These are phyloP conservation scores for Sextonia rubra DNA, from an alignment of 164 flowering plant species.

Conservation along the genomic window DNA sequence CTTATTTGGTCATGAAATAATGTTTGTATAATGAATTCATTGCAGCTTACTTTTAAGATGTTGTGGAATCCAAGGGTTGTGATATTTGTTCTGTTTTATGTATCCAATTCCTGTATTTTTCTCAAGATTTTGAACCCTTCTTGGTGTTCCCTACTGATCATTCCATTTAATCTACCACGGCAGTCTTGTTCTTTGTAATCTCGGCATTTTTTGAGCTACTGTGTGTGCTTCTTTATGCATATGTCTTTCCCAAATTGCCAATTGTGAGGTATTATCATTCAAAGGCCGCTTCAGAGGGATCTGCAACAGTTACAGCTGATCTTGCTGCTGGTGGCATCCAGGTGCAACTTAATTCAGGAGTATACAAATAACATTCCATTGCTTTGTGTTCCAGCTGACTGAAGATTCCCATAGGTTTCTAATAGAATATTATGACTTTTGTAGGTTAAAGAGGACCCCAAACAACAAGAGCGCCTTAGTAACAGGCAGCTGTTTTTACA, in stretches of 20 bases:
- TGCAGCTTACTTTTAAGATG: not conserved
- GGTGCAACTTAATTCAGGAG: constrained; percentile 8
- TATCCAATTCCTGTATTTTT: not conserved
- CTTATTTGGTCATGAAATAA: too few relatives aligned
- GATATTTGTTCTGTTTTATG: too few relatives aligned
- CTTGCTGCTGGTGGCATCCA: constrained; percentile 72
- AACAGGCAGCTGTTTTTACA: constrained; percentile 49
- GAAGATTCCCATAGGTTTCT: not conserved
- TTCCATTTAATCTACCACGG: constrained; percentile 16
- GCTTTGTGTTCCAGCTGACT: not conserved
- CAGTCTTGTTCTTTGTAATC: constrained; percentile 65
- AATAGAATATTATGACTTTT: not conserved
- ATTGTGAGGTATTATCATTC: constrained; percentile 64
- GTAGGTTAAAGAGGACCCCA: constrained; percentile 37
- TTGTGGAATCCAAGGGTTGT: not conserved
- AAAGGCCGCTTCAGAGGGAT: constrained; percentile 81
- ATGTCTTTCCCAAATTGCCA: constrained; percentile 59
- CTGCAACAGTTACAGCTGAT: constrained; percentile 70
- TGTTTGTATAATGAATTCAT: too few relatives aligned
- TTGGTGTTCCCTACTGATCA: not conserved
- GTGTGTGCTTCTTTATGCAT: constrained; percentile 63
- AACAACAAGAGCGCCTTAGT: constrained; percentile 38
- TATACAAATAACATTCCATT: not conserved
- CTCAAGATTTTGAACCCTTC: not conserved
- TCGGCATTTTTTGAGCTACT: constrained; percentile 51